Percentiles rank a stretch among this genome's conserved stretches.
phyloP scores from a whole-genome alignment of 306 rosid species.

The Prosopis cineraria region DNA sequence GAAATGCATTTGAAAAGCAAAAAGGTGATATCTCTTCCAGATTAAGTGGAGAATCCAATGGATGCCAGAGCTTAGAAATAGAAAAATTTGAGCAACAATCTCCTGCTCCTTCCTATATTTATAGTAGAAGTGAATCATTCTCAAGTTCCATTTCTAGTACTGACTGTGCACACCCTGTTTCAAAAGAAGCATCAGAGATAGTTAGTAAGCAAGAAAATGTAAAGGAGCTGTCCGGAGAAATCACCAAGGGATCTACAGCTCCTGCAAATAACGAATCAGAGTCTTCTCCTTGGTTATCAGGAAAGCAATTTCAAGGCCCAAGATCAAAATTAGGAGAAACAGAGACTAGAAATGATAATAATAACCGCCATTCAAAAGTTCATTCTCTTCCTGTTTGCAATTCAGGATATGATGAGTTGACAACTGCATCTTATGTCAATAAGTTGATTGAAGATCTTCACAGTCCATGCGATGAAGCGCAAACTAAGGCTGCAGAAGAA shows the following conservation, averaged over 20 bases:
- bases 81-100: slow-evolving; percentile 58
- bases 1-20: slow-evolving; percentile 57
- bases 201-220: slow-evolving; percentile 47
- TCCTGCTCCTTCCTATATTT: slow-evolving; percentile 59
- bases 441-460: slow-evolving; percentile 75
- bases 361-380: slow-evolving; percentile 36
- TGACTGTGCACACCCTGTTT: slow-evolving; percentile 58
- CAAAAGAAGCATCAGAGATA: slow-evolving; percentile 51
- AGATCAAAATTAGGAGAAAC: slow-evolving; percentile 39
- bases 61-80: slow-evolving; percentile 43
- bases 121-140: slow-evolving; percentile 79
- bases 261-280: slow-evolving; percentile 46
- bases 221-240: slow-evolving; percentile 55
- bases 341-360: slow-evolving; percentile 51
- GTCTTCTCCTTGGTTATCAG: slow-evolving; percentile 39
- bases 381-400: slow-evolving; percentile 43
- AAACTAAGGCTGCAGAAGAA: slow-evolving; percentile 82
- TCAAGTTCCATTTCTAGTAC: slow-evolving; percentile 75
- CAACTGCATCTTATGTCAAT: slow-evolving; percentile 57
- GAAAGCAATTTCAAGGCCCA: slow-evolving; percentile 46
- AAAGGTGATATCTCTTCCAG: slow-evolving; percentile 44
- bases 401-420: slow-evolving; percentile 49
- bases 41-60: slow-evolving; percentile 51
- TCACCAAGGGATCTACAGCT: slow-evolving; percentile 50
- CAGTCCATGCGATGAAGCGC: slow-evolving; percentile 58